These are phyloP conservation scores for Pseudonitzschia delicatissima DNA, from an alignment of 108 stramenopile genomes.

Conservation along the genomic window DNA sequence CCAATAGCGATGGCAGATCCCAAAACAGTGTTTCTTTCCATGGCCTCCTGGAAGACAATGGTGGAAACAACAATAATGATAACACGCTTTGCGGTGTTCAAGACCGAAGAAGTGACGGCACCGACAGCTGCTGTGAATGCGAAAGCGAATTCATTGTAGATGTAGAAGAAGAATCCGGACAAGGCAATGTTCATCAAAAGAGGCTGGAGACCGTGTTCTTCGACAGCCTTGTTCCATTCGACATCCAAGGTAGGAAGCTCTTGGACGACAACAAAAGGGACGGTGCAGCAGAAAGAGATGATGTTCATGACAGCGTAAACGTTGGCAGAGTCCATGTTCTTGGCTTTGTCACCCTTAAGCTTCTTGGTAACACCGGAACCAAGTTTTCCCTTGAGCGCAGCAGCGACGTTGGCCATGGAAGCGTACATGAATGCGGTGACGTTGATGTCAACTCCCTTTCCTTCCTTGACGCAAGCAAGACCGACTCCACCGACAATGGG, in stretches of 20 bases:
- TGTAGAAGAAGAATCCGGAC: conserved; percentile 92
- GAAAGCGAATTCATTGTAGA: conserved; percentile 96
- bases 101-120: conserved; percentile 81
- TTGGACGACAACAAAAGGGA: conserved; percentile 85
- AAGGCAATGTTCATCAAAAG: conserved; percentile 67
- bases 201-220: conserved; percentile 48
- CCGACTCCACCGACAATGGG: conserved; percentile 95
- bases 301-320: conserved; percentile 95
- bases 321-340: conserved; percentile 96
- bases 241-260: conserved; percentile 62
- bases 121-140: conserved; percentile 85
- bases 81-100: conserved; percentile 90
- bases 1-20: conserved; percentile 81
- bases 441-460: conserved; percentile 89
- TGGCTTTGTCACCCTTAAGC: conserved; percentile 75
- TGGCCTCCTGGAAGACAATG: conserved; percentile 76
- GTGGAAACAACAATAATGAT: conserved; percentile 86
- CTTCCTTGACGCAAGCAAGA: conserved; percentile 87
- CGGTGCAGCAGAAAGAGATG: conserved; percentile 82
- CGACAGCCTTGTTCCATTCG: conserved; percentile 65
- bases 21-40: conserved; percentile 85
- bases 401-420: conserved; percentile 89
- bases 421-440: conserved; percentile 87
- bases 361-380: conserved; percentile 87
- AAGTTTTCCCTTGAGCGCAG: conserved; percentile 85